Evolutionary conservation across 257 asterid genomes (phyloP).

Genomic region (Verbascum thapsus): DNA sequence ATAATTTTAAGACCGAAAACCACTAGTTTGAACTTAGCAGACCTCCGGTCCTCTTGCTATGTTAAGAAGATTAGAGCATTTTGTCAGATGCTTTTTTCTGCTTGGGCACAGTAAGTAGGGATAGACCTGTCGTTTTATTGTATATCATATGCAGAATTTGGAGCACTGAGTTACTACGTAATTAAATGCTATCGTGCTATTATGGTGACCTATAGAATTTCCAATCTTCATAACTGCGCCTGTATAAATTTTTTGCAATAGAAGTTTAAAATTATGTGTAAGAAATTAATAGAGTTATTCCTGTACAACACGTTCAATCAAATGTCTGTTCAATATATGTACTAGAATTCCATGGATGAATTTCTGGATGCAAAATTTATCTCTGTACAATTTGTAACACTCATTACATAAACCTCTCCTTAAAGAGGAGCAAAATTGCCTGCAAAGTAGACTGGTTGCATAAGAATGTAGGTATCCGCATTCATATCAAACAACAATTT

Average conservation of each 20-base stretch:
- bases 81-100: slow-evolving; percentile 1
- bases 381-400: slow-evolving; percentile 38
- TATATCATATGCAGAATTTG: background rate
- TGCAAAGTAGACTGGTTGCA: slow-evolving; percentile 27
- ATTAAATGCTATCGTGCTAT: background rate
- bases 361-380: slow-evolving; percentile 36
- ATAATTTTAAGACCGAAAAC: slow-evolving; percentile 11
- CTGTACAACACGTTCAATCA: slow-evolving; percentile 11
- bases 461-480: slow-evolving; percentile 30
- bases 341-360: slow-evolving; percentile 22
- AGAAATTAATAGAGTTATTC: slow-evolving; percentile 10
- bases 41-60: slow-evolving; percentile 1
- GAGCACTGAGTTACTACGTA: background rate
- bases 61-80: slow-evolving; percentile 16
- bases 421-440: slow-evolving; percentile 27
- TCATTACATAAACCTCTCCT: slow-evolving; percentile 34
- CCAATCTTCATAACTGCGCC: slow-evolving; percentile 11
- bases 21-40: slow-evolving; percentile 6
- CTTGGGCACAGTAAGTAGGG: background rate
- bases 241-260: slow-evolving; percentile 14
- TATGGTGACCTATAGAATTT: slow-evolving; percentile 10
- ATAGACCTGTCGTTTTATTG: background rate
- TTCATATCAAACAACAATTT: slow-evolving; percentile 40
- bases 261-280: slow-evolving; percentile 5
- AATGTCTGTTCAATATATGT: slow-evolving; percentile 15